Evolutionary conservation across 352 stramenopile genomes (phyloP).

Genomic region (Globisporangium megalacanthum): DNA sequence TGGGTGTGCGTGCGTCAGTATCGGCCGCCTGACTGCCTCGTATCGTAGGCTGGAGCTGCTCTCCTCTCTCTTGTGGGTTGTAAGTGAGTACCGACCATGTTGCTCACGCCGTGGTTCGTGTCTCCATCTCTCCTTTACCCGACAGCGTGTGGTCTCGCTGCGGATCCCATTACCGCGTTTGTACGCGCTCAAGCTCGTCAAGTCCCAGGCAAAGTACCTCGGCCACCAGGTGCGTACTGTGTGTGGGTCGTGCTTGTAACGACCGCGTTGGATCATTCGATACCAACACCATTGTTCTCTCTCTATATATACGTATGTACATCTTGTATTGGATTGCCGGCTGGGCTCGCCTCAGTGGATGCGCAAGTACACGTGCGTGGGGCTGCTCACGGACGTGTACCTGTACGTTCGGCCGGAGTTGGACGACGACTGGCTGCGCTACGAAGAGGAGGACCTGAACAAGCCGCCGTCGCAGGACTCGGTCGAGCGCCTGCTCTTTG

Average conservation of each 20-base stretch:
- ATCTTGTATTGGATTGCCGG: background rate
- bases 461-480: conserved; percentile 65
- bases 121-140: background rate
- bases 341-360: conserved; percentile 42
- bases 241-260: background rate
- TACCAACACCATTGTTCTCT: too few species aligned
- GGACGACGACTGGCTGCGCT: conserved; percentile 76
- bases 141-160: conserved; percentile 63
- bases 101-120: too few species aligned
- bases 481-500: conserved; percentile 70
- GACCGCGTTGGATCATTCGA: too few species aligned
- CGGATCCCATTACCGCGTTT: conserved; percentile 54
- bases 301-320: background rate
- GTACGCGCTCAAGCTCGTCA: conserved; percentile 81
- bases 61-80: background rate
- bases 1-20: conserved; percentile 8
- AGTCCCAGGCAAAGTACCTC: conserved; percentile 81
- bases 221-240: conserved; percentile 49
- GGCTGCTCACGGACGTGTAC: conserved; percentile 73
- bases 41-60: background rate
- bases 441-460: conserved; percentile 76
- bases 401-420: conserved; percentile 69
- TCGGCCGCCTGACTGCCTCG: background rate
- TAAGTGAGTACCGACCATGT: too few species aligned
- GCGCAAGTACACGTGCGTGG: conserved; percentile 81